Conservation (phyloP, 768 basidiomycete genomes). For the Boletus coccyginus region DNA sequence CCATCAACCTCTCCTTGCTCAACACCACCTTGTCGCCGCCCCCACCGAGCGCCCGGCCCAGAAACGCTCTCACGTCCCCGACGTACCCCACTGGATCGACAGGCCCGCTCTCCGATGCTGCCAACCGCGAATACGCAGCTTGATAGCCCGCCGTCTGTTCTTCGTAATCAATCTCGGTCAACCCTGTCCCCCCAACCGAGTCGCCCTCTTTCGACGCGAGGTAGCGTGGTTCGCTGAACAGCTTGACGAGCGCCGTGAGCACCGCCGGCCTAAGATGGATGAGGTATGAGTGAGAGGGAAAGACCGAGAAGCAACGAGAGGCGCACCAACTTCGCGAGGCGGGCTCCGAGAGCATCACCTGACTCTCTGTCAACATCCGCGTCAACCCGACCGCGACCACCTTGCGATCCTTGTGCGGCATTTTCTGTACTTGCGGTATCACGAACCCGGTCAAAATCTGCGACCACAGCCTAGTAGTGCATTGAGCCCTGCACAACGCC, state of each 20-base stretch:
- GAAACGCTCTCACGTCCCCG: conserved; percentile 50
- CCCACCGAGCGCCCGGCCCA: conserved; percentile 41
- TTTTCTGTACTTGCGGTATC: conserved; percentile 75
- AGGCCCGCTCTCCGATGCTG: conserved; percentile 64
- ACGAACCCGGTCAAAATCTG: conserved; percentile 77
- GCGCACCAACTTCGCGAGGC: conserved; percentile 63
- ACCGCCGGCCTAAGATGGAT: conserved; percentile 53
- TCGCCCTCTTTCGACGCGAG: conserved; percentile 35
- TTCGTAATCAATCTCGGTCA: conserved; percentile 85
- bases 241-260: conserved; percentile 68
- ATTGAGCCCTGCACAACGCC: background rate
- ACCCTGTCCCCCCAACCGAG: conserved; percentile 17
- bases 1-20: conserved; percentile 14
- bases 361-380: conserved; percentile 72
- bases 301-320: background rate
- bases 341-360: conserved; percentile 64
- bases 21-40: conserved; percentile 8
- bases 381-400: conserved; percentile 78
- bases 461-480: conserved; percentile 60
- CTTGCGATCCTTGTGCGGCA: conserved; percentile 82
- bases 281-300: background rate
- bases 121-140: conserved; percentile 88
- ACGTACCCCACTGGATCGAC: conserved; percentile 64
- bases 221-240: conserved; percentile 78
- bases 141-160: conserved; percentile 92